phyloP scores from a whole-genome alignment of 2,329 filamentous ascomycete genomes.

The Drechslerella coelobrocha region DNA sequence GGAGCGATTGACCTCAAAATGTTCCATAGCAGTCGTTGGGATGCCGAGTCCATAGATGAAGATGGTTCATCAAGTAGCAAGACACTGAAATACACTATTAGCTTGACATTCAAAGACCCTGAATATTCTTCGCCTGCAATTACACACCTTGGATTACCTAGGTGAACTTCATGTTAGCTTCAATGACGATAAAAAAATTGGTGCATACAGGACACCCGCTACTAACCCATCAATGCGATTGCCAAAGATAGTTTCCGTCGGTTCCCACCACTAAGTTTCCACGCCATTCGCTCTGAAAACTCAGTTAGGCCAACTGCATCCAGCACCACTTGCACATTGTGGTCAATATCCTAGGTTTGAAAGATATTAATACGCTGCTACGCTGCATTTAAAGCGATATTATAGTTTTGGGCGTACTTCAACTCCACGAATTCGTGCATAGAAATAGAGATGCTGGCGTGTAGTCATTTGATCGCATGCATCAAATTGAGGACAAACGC shows the following conservation, averaged over 20 bases:
- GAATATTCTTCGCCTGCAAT: neutral
- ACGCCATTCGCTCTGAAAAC: constrained; percentile 77
- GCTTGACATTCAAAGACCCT: neutral
- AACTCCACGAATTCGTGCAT: constrained; percentile 82
- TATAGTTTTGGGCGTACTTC: constrained; percentile 54
- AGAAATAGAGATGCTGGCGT: constrained; percentile 83
- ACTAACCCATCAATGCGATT: constrained; percentile 88
- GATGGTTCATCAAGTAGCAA: constrained; percentile 88
- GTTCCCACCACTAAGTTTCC: constrained; percentile 84
- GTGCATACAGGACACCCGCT: neutral
- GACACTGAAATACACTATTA: constrained; percentile 67
- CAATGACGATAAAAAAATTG: neutral
- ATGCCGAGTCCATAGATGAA: constrained; percentile 86
- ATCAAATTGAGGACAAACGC: constrained; percentile 89
- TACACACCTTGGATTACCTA: constrained; percentile 32
- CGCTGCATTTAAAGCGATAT: neutral
- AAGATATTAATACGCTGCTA: neutral
- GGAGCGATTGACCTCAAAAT: constrained; percentile 76
- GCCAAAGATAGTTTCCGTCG: constrained; percentile 89
- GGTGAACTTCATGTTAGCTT: constrained; percentile 9
- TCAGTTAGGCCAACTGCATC: constrained; percentile 76
- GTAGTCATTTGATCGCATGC: constrained; percentile 93
- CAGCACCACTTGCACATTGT: constrained; percentile 81
- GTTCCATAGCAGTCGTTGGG: constrained; percentile 92
- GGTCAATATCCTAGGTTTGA: constrained; percentile 65